Evolutionary conservation across 2,329 filamentous ascomycete species (phyloP), one percentile per base, ranked within the genome.

Genomic region (Trichocomaceae sp.): DNA sequence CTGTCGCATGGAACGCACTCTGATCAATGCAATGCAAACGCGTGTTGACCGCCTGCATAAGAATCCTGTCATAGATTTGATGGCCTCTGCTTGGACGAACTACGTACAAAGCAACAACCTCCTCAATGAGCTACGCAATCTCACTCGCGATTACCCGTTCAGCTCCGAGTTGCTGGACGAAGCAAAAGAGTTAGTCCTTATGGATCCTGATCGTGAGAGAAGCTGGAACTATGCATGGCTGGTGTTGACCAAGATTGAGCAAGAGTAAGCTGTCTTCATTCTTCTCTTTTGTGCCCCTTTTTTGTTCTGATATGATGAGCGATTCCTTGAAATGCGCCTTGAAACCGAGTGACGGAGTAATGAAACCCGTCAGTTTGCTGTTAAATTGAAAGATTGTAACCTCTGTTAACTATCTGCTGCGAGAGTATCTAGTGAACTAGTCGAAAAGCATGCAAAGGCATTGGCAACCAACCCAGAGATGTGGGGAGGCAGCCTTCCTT

Each of bases 211-310:
- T 17, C 86, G 83, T 59, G 83, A 83, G 61, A 78, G 83, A 22
- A 88, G 85, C 65, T 90, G 87, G 86, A 90, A 90, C 65, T 76
- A 86, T 61, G 86, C 84, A 42, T 90, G 86, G 86, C 72, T 90
- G 46, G 83, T 86, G 31, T 72, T 90, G 9, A 73, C 72, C 42
- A 88, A 87, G 68, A 83, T 88, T 50, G 75, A 78, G 20, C 79
- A 82, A 54, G 83, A 85, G 83, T 85, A 72, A 69, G 81, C 7
- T 8, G 26, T 29, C 75, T 20, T 15, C 5, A n/a, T n/a, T 19
- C 47, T 4, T 10, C n/a, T 26, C 20, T 17, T n/a, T n/a, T 20
- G 2, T 29, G 35, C 7, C 26, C 7, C 26, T 10, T 8, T 29
- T 29, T 29, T 29, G 4, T 26, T 26, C 23, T 8, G 15, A 7